Percentiles rank a stretch among this genome's conserved stretches.
These are phyloP conservation scores for Globisporangium megalacanthum DNA, from an alignment of 352 stramenopile genomes.

Conservation along the genomic window DNA sequence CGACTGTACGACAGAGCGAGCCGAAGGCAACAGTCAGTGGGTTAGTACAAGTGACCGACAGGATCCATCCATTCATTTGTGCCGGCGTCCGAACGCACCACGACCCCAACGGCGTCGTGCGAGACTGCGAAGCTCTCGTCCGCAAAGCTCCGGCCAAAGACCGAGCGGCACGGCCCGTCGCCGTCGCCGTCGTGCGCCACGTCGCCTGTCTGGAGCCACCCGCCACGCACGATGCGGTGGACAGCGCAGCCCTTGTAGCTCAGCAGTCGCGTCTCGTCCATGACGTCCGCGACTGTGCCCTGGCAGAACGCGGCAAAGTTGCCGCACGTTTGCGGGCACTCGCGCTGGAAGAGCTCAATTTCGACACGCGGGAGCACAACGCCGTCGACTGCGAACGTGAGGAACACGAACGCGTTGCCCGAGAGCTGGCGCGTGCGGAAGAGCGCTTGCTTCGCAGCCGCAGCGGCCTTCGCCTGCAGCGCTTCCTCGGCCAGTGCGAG, in stretches of 20 bases:
- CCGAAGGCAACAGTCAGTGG: neutral
- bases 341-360: slow-evolving; percentile 55
- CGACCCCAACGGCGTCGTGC: slow-evolving; percentile 51
- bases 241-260: slow-evolving; percentile 53
- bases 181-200: slow-evolving; percentile 36
- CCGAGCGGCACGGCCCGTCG: slow-evolving; percentile 41
- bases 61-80: neutral
- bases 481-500: slow-evolving; percentile 37
- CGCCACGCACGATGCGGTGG: slow-evolving; percentile 57
- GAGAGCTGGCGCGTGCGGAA: slow-evolving; percentile 38
- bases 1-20: slow-evolving; percentile 33
- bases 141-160: slow-evolving; percentile 56
- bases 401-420: slow-evolving; percentile 48
- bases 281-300: slow-evolving; percentile 35
- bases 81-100: slow-evolving; percentile 25
- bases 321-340: slow-evolving; percentile 62
- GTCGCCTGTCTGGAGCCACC: slow-evolving; percentile 76
- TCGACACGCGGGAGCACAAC: slow-evolving; percentile 55
- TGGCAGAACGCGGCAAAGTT: slow-evolving; percentile 77
- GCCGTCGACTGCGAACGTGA: slow-evolving; percentile 60
- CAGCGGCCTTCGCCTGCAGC: slow-evolving; percentile 41
- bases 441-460: slow-evolving; percentile 33
- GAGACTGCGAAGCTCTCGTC: slow-evolving; percentile 74
- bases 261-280: slow-evolving; percentile 27
- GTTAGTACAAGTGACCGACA: neutral